Evolutionary conservation across 495 filamentous ascomycete species (phyloP), one percentile per base, ranked within the genome.

Genomic region (Hypoxylon intermedium): DNA sequence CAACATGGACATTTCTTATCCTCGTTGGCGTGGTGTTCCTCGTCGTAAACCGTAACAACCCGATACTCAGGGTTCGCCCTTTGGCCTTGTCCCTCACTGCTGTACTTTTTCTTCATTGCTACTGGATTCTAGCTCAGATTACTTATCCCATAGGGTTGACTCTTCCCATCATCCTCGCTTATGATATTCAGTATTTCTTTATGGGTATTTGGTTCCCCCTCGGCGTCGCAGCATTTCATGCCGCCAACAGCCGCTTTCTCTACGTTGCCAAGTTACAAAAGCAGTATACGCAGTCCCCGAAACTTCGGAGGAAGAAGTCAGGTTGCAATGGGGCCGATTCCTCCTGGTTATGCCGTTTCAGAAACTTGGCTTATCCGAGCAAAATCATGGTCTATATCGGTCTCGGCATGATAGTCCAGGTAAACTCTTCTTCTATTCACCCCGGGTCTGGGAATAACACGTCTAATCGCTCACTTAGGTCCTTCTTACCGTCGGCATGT

Each of bases 211-310:
- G 83, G 69, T 76, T 91, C 24, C 89, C 89, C 2, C 79, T 85
- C 20, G 88, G 89, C 21, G 82, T 91, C 58, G 87, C 84, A 13
- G 71, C 89, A 2, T 91, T 91, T 72, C 87, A 90, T 63, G 89
- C 83, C 34, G 81, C 82, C 34, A 88, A 88, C 69, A 80, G 74
- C 58, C 85, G 85, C 53, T 85, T 90, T 65, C 76, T 89, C n/a
- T 75, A 85, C 50, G 75, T 88, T 51, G 85, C 85, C 52, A 81
- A 75, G 59, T 67, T 75, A 23, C 83, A 85, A 65, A 74, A 74
- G 63, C 68, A 74, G 38, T 78, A 79, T 54, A 55, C 74, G 13
- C 61, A 68, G 23, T 59, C 60, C 16, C 33, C 58, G 7, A 63
- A 31, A 6, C 16, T 48, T 44, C 45, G 36, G 44, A 15, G 67